A percentile compares a stretch with the other conserved stretches of the same genome.
phyloP scores from a whole-genome alignment of 2,329 filamentous ascomycete genomes.

The Phyllachora maydis region DNA sequence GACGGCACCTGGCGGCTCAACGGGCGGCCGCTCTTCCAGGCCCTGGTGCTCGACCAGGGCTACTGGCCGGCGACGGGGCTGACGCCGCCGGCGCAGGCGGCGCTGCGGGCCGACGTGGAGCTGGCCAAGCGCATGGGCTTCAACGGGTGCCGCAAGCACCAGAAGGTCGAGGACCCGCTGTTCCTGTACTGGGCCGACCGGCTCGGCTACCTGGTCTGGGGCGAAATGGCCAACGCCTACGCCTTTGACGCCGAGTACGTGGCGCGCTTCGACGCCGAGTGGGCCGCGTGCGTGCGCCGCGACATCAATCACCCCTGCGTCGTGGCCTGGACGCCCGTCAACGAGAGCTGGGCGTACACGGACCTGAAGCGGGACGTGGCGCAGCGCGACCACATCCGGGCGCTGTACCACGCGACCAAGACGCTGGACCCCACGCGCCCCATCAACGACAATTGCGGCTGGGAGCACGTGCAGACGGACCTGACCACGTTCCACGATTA shows the following conservation, averaged over 20 bases:
- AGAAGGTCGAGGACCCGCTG: conserved; percentile 39
- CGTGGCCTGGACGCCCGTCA: conserved; percentile 46
- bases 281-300: conserved; percentile 38
- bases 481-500: conserved; percentile 52
- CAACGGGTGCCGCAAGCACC: conserved; percentile 44
- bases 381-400: conserved; percentile 42
- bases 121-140: conserved; percentile 39
- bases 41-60: conserved; percentile 37
- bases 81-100: conserved; percentile 28
- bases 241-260: conserved; percentile 29
- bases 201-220: conserved; percentile 41
- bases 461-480: conserved; percentile 46
- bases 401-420: conserved; percentile 44
- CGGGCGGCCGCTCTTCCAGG: conserved; percentile 36
- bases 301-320: conserved; percentile 46
- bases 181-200: conserved; percentile 41
- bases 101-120: conserved; percentile 28
- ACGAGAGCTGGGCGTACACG: conserved; percentile 42
- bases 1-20: conserved; percentile 40
- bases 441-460: conserved; percentile 53
- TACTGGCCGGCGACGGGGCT: conserved; percentile 42
- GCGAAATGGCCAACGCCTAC: conserved; percentile 44
- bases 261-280: conserved; percentile 40
- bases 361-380: conserved; percentile 30
- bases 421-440: conserved; percentile 40